These are phyloP conservation scores for Clonostachys chloroleuca DNA, from an alignment of 2,329 filamentous ascomycete species.

Conservation along the genomic window DNA sequence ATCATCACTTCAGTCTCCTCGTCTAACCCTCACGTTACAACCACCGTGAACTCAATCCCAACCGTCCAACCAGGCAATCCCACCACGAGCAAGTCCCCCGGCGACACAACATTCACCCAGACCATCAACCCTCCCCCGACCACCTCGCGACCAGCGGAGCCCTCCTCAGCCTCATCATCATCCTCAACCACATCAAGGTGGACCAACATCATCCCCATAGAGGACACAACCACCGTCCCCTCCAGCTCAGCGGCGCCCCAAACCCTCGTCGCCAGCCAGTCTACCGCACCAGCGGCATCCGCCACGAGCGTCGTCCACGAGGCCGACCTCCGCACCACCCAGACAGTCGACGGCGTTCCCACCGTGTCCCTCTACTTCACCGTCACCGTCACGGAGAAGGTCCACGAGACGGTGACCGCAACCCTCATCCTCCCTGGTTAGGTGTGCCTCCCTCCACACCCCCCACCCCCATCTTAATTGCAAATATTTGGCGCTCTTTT, in stretches of 20 bases:
- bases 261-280: too few relatives aligned
- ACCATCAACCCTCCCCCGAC: slow-evolving; percentile 1
- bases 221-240: neutral
- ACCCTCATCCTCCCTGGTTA: slow-evolving; percentile 15
- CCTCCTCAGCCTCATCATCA: slow-evolving; percentile 13
- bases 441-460: too few relatives aligned
- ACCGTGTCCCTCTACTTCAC: slow-evolving; percentile 29
- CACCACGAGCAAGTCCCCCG: neutral
- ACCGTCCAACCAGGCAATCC: too few relatives aligned
- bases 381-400: slow-evolving; percentile 18
- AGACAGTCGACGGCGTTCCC: slow-evolving; percentile 18
- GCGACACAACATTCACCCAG: neutral
- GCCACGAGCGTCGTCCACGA: neutral
- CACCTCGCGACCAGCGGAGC: neutral
- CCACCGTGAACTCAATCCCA: too few relatives aligned
- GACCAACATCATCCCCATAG: neutral
- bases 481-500: too few relatives aligned
- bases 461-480: too few relatives aligned
- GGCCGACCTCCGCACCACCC: slow-evolving; percentile 10
- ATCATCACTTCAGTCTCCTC: too few relatives aligned
- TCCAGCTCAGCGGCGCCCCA: too few relatives aligned
- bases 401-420: slow-evolving; percentile 15
- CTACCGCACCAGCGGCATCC: neutral
- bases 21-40: too few relatives aligned
- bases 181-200: slow-evolving; percentile 8